Conservation (phyloP, 1,284 basidiomycete genomes). For the Trametes pubescens region DNA sequence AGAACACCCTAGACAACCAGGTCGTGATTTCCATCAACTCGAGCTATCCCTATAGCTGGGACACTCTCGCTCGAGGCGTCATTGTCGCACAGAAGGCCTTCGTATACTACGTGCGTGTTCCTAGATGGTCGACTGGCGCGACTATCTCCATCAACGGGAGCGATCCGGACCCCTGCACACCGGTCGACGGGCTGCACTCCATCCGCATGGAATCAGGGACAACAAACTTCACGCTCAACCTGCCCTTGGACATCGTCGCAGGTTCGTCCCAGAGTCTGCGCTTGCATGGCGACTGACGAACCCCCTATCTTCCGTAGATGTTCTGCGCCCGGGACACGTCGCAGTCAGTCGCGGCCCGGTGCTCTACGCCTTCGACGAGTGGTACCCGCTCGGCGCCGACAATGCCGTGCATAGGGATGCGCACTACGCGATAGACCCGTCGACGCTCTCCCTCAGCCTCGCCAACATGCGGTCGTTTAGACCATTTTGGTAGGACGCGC, state of each 20-base stretch:
- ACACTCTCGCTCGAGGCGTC: slow-evolving; percentile 52
- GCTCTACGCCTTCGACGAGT: slow-evolving; percentile 63
- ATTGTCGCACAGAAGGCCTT: slow-evolving; percentile 56
- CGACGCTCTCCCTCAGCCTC: slow-evolving; percentile 49
- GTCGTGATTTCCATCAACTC: slow-evolving; percentile 59
- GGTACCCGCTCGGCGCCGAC: slow-evolving; percentile 50
- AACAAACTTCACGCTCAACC: slow-evolving; percentile 53
- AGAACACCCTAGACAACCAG: slow-evolving; percentile 45
- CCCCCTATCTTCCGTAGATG: background rate
- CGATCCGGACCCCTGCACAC: slow-evolving; percentile 44
- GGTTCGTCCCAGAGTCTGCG: slow-evolving; percentile 40
- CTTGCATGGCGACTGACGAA: background rate
- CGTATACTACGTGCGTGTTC: slow-evolving; percentile 61
- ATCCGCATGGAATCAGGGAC: slow-evolving; percentile 51
- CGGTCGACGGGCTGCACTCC: slow-evolving; percentile 54
- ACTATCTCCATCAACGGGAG: slow-evolving; percentile 54
- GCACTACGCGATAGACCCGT: slow-evolving; percentile 64
- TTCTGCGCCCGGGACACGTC: slow-evolving; percentile 46
- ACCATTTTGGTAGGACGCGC: background rate
- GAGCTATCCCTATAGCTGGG: slow-evolving; percentile 59
- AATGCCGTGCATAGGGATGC: slow-evolving; percentile 49
- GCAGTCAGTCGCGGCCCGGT: slow-evolving; percentile 58
- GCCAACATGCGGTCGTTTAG: background rate
- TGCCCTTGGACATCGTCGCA: slow-evolving; percentile 55
- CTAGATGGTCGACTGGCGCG: slow-evolving; percentile 57